Conservation (phyloP, 208 protist species). For the Trypanosoma caninum region DNA sequence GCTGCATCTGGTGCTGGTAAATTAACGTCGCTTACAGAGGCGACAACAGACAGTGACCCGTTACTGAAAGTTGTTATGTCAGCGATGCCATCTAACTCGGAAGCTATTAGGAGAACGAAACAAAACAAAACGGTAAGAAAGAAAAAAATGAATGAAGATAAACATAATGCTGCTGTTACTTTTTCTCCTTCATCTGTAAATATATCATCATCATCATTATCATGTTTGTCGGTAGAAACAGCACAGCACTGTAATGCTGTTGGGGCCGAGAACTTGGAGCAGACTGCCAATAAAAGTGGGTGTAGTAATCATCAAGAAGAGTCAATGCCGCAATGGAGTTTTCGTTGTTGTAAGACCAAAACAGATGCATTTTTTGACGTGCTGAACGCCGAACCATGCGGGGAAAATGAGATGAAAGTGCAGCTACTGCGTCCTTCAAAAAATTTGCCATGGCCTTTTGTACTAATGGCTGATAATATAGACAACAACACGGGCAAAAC, state of each 20-base stretch:
- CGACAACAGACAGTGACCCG: constrained; percentile 1
- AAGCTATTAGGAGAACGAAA: background rate
- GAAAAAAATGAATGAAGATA: too few relatives aligned
- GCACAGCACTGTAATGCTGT: too few relatives aligned
- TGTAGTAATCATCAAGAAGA: too few relatives aligned
- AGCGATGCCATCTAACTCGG: background rate
- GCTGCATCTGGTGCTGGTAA: background rate
- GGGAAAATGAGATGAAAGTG: constrained; percentile 11
- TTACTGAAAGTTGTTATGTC: constrained; percentile 9
- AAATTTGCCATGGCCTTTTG: constrained; percentile 24
- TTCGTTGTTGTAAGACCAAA: constrained; percentile 14
- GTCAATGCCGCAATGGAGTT: constrained; percentile 4
- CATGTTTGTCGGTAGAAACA: too few relatives aligned
- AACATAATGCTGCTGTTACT: too few relatives aligned
- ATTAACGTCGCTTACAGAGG: background rate
- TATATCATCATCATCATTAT: too few relatives aligned
- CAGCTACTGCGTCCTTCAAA: constrained; percentile 16
- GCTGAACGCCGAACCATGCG: background rate
- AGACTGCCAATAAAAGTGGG: too few relatives aligned
- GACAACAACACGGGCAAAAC: background rate
- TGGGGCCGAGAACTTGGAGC: too few relatives aligned
- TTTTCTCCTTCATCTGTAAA: too few relatives aligned
- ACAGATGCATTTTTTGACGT: background rate
- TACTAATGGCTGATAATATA: background rate
- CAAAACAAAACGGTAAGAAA: background rate